Base-by-base conservation (phyloP, 352 stramenopile genomes). In the Phytophthora agathidicida region DNA sequence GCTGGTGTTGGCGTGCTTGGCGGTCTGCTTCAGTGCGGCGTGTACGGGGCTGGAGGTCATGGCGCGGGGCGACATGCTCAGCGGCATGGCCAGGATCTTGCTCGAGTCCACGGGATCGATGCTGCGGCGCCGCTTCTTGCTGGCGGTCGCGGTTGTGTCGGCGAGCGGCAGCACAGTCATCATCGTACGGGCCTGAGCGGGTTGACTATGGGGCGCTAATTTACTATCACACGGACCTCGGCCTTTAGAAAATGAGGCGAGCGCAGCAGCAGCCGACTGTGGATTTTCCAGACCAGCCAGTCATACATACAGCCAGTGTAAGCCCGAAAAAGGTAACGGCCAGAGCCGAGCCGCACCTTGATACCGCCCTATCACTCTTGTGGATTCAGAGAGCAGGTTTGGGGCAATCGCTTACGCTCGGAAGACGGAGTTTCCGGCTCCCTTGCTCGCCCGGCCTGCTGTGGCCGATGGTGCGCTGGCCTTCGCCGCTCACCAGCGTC, bases 101-200 rank as follows among this genome's bases (percentile, higher is more conserved):
- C 65, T 62, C 17, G 74, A 69, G 26, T 81, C 70, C 19, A 83
- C 47, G 19, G 78, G 74, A 50, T 91, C 81, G 58, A 88, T 81
- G 36, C 78, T 88, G 65, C 81, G 78, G 41, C 74, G 76, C 31
- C 81, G 71, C 64, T 91, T 91, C 67, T 88, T 88, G 26, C 63
- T 72, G 52, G 74, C 73, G 8, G 57, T 52, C 23, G 52, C 32
- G 5, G 63, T 66, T 17, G 65, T 48, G 22, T 72, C 60, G 14
- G 60, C 52, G 27, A 62, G 39, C 4, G 64, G 65, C 39, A 82
- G 53, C 43, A 81, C 67, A n/a, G 76, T 70, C 79, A 87, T 82
- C 67, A 71, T 81, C 30, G 23, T 71, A 35, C 19, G 17, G 19
- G n/a, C 30, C 14, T 19, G 44, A 32, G 23, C 13, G 23, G 32